Conservation (phyloP, 495 filamentous ascomycete species). For the Penicillium egyptiacum region DNA sequence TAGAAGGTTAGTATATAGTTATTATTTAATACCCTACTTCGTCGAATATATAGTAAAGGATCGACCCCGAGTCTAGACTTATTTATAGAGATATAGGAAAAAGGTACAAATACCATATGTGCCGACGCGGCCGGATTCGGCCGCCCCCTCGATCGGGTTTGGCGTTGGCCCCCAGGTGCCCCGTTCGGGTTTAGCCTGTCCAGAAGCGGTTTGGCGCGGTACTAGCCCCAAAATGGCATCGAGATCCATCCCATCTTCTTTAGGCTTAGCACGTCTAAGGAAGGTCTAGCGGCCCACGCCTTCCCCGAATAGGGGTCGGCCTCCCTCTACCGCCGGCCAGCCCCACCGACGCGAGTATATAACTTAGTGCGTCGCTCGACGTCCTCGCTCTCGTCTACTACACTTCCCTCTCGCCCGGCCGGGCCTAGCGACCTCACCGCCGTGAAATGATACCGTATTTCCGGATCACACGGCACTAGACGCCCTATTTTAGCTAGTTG, state of each 20-base stretch:
- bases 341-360: conserved; percentile 13
- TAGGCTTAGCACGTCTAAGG: conserved; percentile 1
- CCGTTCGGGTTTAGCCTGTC: conserved; percentile 7
- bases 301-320: conserved; percentile 2
- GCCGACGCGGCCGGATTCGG: conserved; percentile 19
- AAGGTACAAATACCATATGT: conserved; percentile 16
- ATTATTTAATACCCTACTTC: no score
- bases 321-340: background rate
- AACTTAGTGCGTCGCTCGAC: conserved; percentile 20
- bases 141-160: conserved; percentile 13
- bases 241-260: background rate
- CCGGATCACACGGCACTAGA: conserved; percentile 13
- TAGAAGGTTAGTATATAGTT: no score
- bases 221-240: conserved; percentile 9
- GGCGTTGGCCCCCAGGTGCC: background rate
- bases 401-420: conserved; percentile 12
- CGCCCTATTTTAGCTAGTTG: background rate
- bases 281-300: conserved; percentile 8
- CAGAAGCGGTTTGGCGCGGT: conserved; percentile 7
- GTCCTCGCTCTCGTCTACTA: conserved; percentile 6
- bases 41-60: no score
- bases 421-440: conserved; percentile 3
- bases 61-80: no score
- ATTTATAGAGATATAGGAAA: no score
- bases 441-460: conserved; percentile 19